Percentiles rank a stretch among this genome's conserved stretches.
These are phyloP conservation scores for Cutaneotrichosporon cyanovorans DNA, from an alignment of 1,284 basidiomycete species.

Conservation along the genomic window DNA sequence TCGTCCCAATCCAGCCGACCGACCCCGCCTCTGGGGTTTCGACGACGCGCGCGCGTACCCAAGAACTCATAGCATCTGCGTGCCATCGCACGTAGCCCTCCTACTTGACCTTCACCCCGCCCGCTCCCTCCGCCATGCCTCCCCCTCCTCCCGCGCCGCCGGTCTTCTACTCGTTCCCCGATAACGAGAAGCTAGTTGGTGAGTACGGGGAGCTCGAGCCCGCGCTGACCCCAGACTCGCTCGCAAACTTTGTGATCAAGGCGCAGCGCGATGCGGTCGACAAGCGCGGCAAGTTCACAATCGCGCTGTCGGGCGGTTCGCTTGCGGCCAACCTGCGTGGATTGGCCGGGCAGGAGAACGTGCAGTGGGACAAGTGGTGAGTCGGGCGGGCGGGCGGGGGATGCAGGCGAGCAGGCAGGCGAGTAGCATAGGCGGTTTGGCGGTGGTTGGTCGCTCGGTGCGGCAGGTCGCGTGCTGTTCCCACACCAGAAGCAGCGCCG, in stretches of 20 bases:
- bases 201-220: slow-evolving; percentile 9
- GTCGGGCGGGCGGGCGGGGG: too few species aligned
- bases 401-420: too few species aligned
- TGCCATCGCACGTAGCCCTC: too few species aligned
- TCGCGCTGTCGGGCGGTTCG: slow-evolving; percentile 90
- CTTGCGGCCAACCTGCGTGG: slow-evolving; percentile 76
- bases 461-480: too few species aligned
- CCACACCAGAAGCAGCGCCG: neutral
- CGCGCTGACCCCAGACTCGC: slow-evolving; percentile 45
- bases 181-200: slow-evolving; percentile 54
- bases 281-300: slow-evolving; percentile 83
- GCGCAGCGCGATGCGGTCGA: slow-evolving; percentile 87
- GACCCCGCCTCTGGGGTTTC: too few species aligned
- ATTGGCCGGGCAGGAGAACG: slow-evolving; percentile 63
- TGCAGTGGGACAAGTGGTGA: slow-evolving; percentile 65
- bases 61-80: too few species aligned
- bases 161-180: slow-evolving; percentile 67
- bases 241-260: slow-evolving; percentile 81
- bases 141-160: slow-evolving; percentile 52
- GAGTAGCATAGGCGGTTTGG: slow-evolving; percentile 22
- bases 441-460: too few species aligned
- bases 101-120: neutral
- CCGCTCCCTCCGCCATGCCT: slow-evolving; percentile 31
- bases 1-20: too few species aligned
- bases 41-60: too few species aligned